Conservation (phyloP, 805 yeast genomes). For the Debaryomyces hansenii region DNA sequence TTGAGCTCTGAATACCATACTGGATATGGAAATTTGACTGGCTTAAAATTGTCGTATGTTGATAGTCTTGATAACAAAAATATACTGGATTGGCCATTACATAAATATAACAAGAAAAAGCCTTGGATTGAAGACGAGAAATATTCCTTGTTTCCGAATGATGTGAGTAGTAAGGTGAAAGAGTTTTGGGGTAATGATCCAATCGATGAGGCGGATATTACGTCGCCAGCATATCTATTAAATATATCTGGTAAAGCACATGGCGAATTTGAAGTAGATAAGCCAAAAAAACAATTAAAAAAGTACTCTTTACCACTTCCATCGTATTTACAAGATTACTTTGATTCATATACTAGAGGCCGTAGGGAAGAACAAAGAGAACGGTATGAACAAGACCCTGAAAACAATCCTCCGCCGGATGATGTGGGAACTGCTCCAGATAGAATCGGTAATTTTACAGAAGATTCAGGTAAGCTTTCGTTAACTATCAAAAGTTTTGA, state of each 20-base stretch:
- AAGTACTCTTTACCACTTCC: conserved; percentile 19
- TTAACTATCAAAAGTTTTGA: conserved; percentile 21
- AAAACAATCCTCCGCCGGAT: conserved; percentile 18
- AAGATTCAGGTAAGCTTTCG: conserved; percentile 23
- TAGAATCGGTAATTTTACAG: conserved; percentile 30
- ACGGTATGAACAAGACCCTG: conserved; percentile 27
- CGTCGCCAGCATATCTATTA: conserved; percentile 24
- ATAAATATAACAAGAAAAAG: conserved; percentile 40
- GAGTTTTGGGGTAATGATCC: conserved; percentile 50
- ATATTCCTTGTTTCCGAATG: conserved; percentile 60
- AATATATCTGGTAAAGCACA: conserved; percentile 35
- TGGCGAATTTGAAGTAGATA: conserved; percentile 28
- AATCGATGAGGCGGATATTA: conserved; percentile 8
- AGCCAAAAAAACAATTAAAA: conserved; percentile 11
- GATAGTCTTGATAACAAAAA: conserved; percentile 51
- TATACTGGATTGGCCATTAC: conserved; percentile 59
- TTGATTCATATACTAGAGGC: conserved; percentile 21
- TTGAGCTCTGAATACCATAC: conserved; percentile 41
- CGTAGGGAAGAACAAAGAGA: conserved; percentile 24
- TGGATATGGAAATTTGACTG: conserved; percentile 75
- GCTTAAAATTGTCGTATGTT: conserved; percentile 63
- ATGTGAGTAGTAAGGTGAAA: conserved; percentile 47
- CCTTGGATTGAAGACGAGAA: conserved; percentile 49
- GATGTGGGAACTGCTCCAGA: conserved; percentile 4
- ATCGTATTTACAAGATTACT: conserved; percentile 28